phyloP scores from a whole-genome alignment of 2,329 filamentous ascomycete species.

The Emergomyces africanus region DNA sequence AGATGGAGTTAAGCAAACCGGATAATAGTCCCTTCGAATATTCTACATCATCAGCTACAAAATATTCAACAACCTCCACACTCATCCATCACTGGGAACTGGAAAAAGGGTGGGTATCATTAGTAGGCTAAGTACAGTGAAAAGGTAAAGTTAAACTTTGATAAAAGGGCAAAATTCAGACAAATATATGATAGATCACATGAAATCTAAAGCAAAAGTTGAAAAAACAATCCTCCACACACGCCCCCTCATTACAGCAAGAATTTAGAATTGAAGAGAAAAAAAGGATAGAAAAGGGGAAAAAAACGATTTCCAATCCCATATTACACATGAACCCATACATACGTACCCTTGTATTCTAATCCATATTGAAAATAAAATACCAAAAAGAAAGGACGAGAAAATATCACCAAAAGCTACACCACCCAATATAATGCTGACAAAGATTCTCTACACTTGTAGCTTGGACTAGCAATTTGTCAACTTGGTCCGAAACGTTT shows the following conservation, averaged over 20 bases:
- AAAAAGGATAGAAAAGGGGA: too few species aligned
- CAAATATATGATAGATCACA: not conserved
- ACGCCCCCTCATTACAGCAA: not conserved
- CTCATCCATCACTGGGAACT: not conserved
- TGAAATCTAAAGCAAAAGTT: not conserved
- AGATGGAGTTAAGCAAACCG: too few species aligned
- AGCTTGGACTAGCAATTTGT: slow-evolving; percentile 86
- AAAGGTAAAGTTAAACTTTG: not conserved
- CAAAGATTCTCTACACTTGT: slow-evolving; percentile 96
- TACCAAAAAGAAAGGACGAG: not conserved
- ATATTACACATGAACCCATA: not conserved
- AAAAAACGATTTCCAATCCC: not conserved
- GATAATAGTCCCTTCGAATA: too few species aligned
- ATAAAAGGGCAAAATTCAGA: not conserved
- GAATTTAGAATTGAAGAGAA: not conserved
- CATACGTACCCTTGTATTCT: not conserved
- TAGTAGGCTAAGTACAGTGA: not conserved
- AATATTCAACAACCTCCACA: not conserved
- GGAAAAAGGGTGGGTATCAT: not conserved
- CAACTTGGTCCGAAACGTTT: slow-evolving; percentile 75
- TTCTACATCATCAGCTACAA: too few species aligned
- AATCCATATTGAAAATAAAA: not conserved
- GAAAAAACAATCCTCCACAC: not conserved
- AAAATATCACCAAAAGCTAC: slow-evolving; percentile 73
- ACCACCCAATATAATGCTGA: slow-evolving; percentile 99